Evolutionary conservation across 78 protist species (phyloP).

Genomic region (Blattamonas nauphoetae): DNA sequence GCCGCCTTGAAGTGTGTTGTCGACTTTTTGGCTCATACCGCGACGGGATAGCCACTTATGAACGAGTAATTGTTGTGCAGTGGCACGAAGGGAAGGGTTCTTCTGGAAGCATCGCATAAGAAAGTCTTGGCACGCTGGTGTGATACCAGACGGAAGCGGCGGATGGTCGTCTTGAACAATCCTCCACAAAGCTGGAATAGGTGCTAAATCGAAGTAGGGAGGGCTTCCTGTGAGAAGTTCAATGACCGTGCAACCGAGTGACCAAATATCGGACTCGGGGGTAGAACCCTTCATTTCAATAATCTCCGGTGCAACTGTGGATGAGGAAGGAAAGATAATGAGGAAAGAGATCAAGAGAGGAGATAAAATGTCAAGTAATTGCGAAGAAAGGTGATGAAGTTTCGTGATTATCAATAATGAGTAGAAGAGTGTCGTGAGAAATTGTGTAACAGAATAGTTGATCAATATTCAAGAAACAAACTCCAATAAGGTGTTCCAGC

Average conservation of each 20-base stretch:
- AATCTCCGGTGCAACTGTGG: constrained; percentile 88
- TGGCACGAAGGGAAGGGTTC: constrained; percentile 59
- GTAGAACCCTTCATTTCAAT: constrained; percentile 62
- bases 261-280: constrained; percentile 78
- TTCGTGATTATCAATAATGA: no score
- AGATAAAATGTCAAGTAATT: no score
- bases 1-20: not conserved
- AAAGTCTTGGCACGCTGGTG: constrained; percentile 65
- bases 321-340: not conserved
- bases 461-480: no score
- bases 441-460: no score
- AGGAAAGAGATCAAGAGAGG: no score
- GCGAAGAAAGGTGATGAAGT: no score
- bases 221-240: constrained; percentile 89
- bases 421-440: no score
- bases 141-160: constrained; percentile 74
- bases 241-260: constrained; percentile 86
- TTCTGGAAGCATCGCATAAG: constrained; percentile 72
- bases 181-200: constrained; percentile 84
- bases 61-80: constrained; percentile 57
- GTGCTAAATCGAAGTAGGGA: constrained; percentile 85
- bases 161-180: constrained; percentile 90
- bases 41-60: constrained; percentile 68
- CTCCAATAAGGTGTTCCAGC: constrained; percentile 95
- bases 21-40: no score